Evolutionary conservation across 2,329 filamentous ascomycete species (phyloP).

Genomic region (Colletotrichum sp.): DNA sequence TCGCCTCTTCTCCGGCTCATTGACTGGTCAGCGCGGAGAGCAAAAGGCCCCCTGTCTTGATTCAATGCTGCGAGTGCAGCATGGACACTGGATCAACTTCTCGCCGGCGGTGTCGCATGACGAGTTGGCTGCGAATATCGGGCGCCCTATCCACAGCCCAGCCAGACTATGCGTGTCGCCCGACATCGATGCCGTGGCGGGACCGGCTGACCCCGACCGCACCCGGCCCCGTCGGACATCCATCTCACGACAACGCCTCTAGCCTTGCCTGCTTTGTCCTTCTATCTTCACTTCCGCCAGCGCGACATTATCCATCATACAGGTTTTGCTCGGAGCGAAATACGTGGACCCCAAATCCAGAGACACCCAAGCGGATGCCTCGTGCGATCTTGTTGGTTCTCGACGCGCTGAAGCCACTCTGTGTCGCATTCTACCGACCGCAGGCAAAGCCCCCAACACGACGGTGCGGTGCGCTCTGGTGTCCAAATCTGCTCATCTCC

Average conservation of each 20-base stretch:
- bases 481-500: background rate
- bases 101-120: background rate
- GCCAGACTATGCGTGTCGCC: background rate
- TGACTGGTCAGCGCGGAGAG: background rate
- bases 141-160: background rate
- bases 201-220: background rate
- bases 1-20: background rate
- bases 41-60: background rate
- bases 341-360: background rate
- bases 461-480: background rate
- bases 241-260: background rate
- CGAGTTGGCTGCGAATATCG: background rate
- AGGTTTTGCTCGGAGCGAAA: background rate
- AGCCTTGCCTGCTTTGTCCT: background rate
- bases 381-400: background rate
- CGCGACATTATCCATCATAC: background rate
- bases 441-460: background rate
- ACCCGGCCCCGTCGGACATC: background rate
- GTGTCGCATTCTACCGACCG: background rate
- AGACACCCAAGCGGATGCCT: background rate
- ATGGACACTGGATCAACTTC: background rate
- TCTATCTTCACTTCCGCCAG: background rate
- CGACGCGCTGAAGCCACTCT: background rate
- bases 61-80: background rate
- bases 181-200: background rate